Percentiles rank a stretch among this genome's conserved stretches.
Evolutionary conservation across 179 eudicot species (phyloP).

Genomic region (Carnegiea gigantea): DNA sequence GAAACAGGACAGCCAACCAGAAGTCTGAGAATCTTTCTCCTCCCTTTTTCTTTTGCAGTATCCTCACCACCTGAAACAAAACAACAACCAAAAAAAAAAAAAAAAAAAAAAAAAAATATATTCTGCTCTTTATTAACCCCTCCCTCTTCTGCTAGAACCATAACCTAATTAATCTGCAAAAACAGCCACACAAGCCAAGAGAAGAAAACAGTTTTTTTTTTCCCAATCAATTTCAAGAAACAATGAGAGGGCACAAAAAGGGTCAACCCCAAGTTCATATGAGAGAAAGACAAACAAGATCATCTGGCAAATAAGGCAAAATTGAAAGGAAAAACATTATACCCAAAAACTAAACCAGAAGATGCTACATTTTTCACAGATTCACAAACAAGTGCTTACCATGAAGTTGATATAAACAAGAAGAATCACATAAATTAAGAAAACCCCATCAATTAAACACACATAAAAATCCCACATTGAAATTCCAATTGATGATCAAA

Average conservation of each 20-base stretch:
- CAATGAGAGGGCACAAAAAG: slow-evolving; percentile 1
- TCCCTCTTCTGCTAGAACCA: neutral
- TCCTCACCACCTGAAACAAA: neutral
- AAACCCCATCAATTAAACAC: neutral
- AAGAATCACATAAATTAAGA: neutral
- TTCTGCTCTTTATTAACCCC: neutral
- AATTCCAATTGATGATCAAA: neutral
- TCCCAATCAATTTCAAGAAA: neutral
- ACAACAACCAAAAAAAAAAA: no score
- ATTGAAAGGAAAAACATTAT: neutral
- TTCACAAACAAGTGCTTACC: neutral
- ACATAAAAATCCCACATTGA: slow-evolving; percentile 24
- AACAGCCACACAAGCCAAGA: neutral
- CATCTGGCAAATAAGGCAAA: neutral
- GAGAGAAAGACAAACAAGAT: neutral
- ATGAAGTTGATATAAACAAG: neutral
- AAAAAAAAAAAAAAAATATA: neutral
- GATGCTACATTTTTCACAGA: slow-evolving; percentile 17
- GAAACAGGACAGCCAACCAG: slow-evolving; percentile 16
- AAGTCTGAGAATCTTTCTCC: slow-evolving; percentile 11
- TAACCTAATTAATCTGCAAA: slow-evolving; percentile 5
- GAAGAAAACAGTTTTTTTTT: neutral
- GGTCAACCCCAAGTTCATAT: slow-evolving; percentile 8
- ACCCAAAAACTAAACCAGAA: neutral
- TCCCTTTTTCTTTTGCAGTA: slow-evolving; percentile 10